Percentiles rank a stretch among this genome's conserved stretches.
phyloP scores from a whole-genome alignment of 2,329 filamentous ascomycete species.

The Beauveria scarabaeidicola region DNA sequence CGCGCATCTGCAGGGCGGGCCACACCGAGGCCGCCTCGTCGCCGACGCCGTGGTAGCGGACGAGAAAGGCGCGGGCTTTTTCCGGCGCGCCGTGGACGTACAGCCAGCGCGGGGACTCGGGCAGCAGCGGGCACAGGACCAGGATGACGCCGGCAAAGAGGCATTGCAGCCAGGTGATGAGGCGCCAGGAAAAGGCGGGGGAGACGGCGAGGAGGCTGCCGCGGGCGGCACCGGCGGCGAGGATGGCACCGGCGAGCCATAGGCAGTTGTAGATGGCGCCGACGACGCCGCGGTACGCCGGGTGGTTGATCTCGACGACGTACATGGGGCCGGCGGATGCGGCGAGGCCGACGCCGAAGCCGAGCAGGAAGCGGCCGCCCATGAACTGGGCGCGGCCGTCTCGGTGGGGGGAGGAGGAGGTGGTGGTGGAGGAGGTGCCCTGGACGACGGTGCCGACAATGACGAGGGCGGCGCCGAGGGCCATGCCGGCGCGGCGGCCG shows the following conservation, averaged over 20 bases:
- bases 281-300: slow-evolving; percentile 48
- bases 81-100: slow-evolving; percentile 28
- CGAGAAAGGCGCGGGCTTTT: slow-evolving; percentile 22
- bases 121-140: slow-evolving; percentile 22
- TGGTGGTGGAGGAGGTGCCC: slow-evolving; percentile 16
- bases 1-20: slow-evolving; percentile 29
- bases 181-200: slow-evolving; percentile 29
- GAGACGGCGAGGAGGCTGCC: slow-evolving; percentile 27
- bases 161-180: slow-evolving; percentile 32
- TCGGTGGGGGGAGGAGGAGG: too few species aligned
- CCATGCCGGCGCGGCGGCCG: slow-evolving; percentile 40
- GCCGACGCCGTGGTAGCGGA: slow-evolving; percentile 35
- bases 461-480: slow-evolving; percentile 36
- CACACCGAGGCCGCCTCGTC: slow-evolving; percentile 26
- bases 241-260: slow-evolving; percentile 33
- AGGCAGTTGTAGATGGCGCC: slow-evolving; percentile 18
- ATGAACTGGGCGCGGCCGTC: slow-evolving; percentile 38
- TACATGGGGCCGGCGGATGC: slow-evolving; percentile 55
- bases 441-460: slow-evolving; percentile 28
- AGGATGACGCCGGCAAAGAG: slow-evolving; percentile 30
- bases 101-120: slow-evolving; percentile 32
- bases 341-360: slow-evolving; percentile 51
- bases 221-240: slow-evolving; percentile 37
- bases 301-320: slow-evolving; percentile 54
- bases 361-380: slow-evolving; percentile 44